Evolutionary conservation across 495 filamentous ascomycete genomes (phyloP).

Genomic region (Neurospora hispaniola): DNA sequence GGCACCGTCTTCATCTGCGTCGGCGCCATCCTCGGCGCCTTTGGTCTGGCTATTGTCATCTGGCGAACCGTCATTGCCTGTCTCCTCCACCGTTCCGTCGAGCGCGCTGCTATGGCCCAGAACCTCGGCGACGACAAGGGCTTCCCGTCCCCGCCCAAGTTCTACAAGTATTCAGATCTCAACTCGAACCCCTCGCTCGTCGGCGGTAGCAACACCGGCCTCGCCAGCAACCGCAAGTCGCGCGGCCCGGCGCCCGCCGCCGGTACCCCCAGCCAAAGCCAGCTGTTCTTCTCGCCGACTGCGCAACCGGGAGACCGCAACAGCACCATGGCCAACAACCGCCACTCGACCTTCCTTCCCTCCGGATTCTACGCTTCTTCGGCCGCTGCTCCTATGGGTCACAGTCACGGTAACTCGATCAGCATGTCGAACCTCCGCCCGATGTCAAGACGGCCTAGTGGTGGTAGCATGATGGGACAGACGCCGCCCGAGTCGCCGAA

Average conservation of each 20-base stretch:
- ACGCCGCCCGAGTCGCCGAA: constrained; percentile 62
- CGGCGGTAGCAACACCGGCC: constrained; percentile 30
- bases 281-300: constrained; percentile 91
- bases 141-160: constrained; percentile 39
- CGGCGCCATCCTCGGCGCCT: constrained; percentile 73
- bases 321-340: constrained; percentile 38
- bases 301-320: constrained; percentile 38
- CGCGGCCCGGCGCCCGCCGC: constrained; percentile 33
- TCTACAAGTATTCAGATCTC: constrained; percentile 47
- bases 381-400: constrained; percentile 28
- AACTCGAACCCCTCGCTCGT: constrained; percentile 52
- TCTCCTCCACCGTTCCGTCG: constrained; percentile 83
- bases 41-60: constrained; percentile 65
- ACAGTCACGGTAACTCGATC: constrained; percentile 37
- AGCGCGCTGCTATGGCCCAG: constrained; percentile 63
- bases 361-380: constrained; percentile 82
- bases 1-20: constrained; percentile 95
- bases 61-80: constrained; percentile 88
- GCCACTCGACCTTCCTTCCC: constrained; percentile 66
- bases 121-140: constrained; percentile 54
- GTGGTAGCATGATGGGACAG: constrained; percentile 38
- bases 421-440: constrained; percentile 46
- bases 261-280: constrained; percentile 37
- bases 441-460: constrained; percentile 23
- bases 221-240: constrained; percentile 22